These are phyloP conservation scores for Mycosphaerella arachidis DNA, from an alignment of 2,329 filamentous ascomycete genomes.

Conservation along the genomic window DNA sequence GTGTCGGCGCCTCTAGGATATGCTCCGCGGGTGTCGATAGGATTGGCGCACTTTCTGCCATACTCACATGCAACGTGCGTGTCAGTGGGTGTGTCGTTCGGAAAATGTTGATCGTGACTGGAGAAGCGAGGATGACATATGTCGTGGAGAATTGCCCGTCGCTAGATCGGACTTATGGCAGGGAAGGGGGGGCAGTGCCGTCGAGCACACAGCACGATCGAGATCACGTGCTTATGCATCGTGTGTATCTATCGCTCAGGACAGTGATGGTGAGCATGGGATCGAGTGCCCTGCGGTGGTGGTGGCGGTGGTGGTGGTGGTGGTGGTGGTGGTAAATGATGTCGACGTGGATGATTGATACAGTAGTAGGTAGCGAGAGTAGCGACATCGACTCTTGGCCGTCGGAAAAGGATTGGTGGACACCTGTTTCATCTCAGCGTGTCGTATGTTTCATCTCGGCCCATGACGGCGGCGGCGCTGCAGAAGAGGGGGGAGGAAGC, in stretches of 20 bases:
- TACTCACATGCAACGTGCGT: conserved; percentile 1
- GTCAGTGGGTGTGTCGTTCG: not conserved
- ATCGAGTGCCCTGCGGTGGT: not conserved
- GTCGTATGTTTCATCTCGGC: not conserved
- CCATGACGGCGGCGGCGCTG: not conserved
- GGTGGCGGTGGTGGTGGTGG: not conserved
- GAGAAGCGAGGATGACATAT: not conserved
- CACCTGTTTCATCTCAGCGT: not conserved
- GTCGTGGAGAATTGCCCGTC: not conserved
- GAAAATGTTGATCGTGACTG: not conserved
- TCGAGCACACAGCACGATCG: not conserved
- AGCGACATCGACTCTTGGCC: not conserved
- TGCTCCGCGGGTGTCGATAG: conserved; percentile 61
- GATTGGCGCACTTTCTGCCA: conserved; percentile 45
- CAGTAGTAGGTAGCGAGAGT: not conserved
- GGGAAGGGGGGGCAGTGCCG: not conserved
- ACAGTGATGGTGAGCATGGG: not conserved
- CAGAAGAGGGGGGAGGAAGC: too few species aligned
- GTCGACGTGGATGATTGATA: not conserved
- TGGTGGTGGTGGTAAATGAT: not conserved
- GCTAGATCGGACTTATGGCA: not conserved
- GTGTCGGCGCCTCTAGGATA: conserved; percentile 53
- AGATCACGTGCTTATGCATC: not conserved
- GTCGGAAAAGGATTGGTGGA: not conserved
- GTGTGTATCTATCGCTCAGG: not conserved